phyloP scores from a whole-genome alignment of 352 stramenopile genomes.

The Phytophthora cajani region DNA sequence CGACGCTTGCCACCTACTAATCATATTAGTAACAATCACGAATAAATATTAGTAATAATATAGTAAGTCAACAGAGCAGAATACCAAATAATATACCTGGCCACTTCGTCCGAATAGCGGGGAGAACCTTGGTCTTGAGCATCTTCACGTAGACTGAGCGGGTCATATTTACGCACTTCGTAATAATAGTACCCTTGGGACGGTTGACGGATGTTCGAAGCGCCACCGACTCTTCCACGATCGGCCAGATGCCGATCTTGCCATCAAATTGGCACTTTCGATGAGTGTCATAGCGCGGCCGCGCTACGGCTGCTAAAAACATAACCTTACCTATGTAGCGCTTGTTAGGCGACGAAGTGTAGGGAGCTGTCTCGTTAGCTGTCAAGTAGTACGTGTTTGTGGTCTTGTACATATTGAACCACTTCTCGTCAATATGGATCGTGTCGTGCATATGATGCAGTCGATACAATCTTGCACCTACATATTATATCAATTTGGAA shows the following conservation, averaged over 20 bases:
- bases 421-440: too few species aligned
- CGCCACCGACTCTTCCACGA: background rate
- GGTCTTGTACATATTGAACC: too few species aligned
- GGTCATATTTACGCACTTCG: background rate
- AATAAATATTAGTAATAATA: background rate
- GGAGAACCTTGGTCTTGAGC: background rate
- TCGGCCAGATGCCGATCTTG: background rate
- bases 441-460: background rate
- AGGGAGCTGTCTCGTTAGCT: background rate
- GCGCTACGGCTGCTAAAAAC: background rate
- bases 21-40: too few species aligned
- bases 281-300: background rate
- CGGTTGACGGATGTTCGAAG: background rate
- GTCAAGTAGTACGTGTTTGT: background rate
- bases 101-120: background rate
- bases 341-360: too few species aligned
- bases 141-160: background rate
- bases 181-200: background rate
- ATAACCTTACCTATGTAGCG: background rate
- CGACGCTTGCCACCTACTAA: too few species aligned
- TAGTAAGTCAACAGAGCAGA: background rate
- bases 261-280: background rate
- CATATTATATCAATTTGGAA: background rate
- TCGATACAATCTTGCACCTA: background rate
- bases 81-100: background rate